A percentile compares a stretch with the other conserved stretches of the same genome.
Evolutionary conservation across 345 rosid species (phyloP).

Genomic region (Eutrema heterophyllum): DNA sequence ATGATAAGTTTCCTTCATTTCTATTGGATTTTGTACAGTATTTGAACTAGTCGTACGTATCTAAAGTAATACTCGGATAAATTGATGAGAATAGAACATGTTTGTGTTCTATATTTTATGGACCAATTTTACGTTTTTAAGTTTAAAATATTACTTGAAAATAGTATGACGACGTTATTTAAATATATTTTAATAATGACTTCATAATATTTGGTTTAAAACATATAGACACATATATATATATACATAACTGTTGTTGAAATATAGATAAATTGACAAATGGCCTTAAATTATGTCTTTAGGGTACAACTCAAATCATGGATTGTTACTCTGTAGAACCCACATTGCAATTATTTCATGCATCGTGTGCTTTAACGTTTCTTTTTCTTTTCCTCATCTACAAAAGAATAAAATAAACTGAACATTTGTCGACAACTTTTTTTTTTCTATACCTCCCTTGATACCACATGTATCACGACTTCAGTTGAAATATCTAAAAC

Average conservation of each 20-base stretch:
- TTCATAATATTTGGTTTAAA: too few relatives aligned
- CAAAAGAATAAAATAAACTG: neutral
- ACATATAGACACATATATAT: too few relatives aligned
- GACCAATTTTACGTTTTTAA: too few relatives aligned
- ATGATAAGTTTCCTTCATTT: neutral
- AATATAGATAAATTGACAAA: neutral
- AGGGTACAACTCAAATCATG: neutral
- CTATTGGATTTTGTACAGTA: neutral
- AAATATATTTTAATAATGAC: too few relatives aligned
- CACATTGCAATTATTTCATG: conserved; percentile 9
- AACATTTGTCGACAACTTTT: neutral
- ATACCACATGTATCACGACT: too few relatives aligned
- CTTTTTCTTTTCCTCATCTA: neutral
- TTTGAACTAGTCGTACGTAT: too few relatives aligned
- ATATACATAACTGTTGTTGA: neutral
- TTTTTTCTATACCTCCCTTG: neutral
- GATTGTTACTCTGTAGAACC: conserved; percentile 5
- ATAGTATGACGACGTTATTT: too few relatives aligned
- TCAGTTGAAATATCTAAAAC: neutral
- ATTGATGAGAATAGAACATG: neutral
- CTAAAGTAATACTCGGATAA: neutral
- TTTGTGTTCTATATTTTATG: neutral
- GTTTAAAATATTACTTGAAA: too few relatives aligned
- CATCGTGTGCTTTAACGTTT: neutral
- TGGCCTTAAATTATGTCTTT: neutral